Evolutionary conservation across 163 green algal species (phyloP).

Genomic region (Trebouxiophyceae sp.): DNA sequence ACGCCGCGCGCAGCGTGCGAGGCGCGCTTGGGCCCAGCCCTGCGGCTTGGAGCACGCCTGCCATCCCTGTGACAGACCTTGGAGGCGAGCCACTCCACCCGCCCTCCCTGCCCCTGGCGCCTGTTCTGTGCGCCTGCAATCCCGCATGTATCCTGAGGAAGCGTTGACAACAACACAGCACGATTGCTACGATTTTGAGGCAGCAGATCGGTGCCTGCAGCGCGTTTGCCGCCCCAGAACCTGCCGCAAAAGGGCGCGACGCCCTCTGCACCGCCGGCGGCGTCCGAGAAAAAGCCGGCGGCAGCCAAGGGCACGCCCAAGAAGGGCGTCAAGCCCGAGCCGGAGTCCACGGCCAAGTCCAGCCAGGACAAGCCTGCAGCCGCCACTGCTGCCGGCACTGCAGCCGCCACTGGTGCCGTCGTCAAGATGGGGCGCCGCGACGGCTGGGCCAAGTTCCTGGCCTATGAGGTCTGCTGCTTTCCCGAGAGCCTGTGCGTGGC

Average conservation of each 20-base stretch:
- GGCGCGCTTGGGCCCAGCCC: background rate
- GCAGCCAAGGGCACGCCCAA: background rate
- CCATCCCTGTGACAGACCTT: background rate
- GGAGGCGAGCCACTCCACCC: background rate
- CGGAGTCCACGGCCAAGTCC: no score
- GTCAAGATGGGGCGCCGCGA: slow-evolving; percentile 56
- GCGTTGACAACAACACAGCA: no score
- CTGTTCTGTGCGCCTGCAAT: background rate
- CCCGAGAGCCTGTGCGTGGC: no score
- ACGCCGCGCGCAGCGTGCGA: background rate
- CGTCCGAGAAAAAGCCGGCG: no score
- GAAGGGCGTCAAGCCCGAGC: background rate
- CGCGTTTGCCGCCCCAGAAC: no score
- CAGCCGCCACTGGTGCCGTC: slow-evolving; percentile 14
- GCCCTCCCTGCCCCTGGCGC: background rate
- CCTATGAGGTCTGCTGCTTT: slow-evolving; percentile 74
- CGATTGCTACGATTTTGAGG: no score
- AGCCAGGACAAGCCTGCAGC: no score
- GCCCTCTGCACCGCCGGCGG: no score
- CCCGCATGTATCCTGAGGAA: no score
- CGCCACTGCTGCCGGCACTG: no score
- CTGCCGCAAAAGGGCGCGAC: no score
- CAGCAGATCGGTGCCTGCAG: no score
- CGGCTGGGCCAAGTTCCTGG: slow-evolving; percentile 65
- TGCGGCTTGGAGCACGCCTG: background rate